Conservation (phyloP, 805 yeast genomes). For the Yarrowia divulgata region DNA sequence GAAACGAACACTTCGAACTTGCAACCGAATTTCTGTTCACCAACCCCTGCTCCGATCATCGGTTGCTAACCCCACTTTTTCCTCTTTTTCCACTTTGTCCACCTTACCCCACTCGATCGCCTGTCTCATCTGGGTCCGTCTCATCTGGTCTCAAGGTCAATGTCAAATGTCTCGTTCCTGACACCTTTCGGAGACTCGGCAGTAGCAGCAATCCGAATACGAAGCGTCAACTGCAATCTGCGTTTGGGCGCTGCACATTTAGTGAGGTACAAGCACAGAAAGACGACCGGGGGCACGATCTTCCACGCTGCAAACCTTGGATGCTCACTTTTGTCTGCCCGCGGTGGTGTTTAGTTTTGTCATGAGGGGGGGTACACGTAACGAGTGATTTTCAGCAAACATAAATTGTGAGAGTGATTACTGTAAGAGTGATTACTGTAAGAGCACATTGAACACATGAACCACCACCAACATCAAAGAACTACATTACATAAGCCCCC, state of each 20-base stretch:
- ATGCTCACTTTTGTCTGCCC: not conserved
- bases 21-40: too few relatives aligned
- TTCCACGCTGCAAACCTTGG: not conserved
- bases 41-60: not conserved
- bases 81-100: too few relatives aligned
- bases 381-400: too few relatives aligned
- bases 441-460: too few relatives aligned
- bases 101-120: slow-evolving; percentile 4
- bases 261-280: not conserved
- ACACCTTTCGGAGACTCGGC: slow-evolving; percentile 33
- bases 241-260: too few relatives aligned
- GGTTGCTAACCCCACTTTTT: slow-evolving; percentile 4
- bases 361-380: too few relatives aligned
- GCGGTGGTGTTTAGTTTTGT: too few relatives aligned
- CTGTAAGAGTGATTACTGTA: too few relatives aligned
- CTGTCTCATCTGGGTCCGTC: not conserved
- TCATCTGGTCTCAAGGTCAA: not conserved
- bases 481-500: too few relatives aligned
- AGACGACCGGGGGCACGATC: not conserved
- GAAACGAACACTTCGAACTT: too few relatives aligned
- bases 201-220: slow-evolving; percentile 30
- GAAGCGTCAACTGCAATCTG: not conserved
- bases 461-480: too few relatives aligned
- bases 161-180: slow-evolving; percentile 20
- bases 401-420: too few relatives aligned